Percentiles rank a stretch among this genome's conserved stretches.
Conservation (phyloP, 257 asterid species). For the Fraxinus americana region DNA sequence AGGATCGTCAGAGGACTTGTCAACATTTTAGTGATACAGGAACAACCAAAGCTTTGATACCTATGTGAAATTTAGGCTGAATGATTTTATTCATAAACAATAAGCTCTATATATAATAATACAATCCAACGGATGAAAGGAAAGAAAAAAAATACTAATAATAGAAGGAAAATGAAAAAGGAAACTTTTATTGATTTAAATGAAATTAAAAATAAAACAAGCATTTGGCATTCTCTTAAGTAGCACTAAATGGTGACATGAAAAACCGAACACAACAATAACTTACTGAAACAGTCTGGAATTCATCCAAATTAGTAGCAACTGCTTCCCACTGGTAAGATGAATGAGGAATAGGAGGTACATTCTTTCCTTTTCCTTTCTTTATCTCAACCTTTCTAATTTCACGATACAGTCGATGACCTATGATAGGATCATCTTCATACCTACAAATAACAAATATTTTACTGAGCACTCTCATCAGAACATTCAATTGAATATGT, state of each 20-base stretch:
- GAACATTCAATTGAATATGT: constrained; percentile 1
- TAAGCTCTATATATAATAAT: too few relatives aligned
- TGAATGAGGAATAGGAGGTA: constrained; percentile 74
- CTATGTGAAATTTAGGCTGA: too few relatives aligned
- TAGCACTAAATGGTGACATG: neutral
- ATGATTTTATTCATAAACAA: too few relatives aligned
- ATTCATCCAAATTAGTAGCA: constrained; percentile 90
- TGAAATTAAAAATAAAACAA: neutral
- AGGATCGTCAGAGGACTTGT: too few relatives aligned
- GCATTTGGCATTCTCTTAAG: neutral
- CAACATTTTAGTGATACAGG: too few relatives aligned
- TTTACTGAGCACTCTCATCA: neutral
- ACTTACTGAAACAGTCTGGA: constrained; percentile 87
- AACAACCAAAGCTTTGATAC: too few relatives aligned
- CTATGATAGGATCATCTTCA: constrained; percentile 86
- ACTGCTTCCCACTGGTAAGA: constrained; percentile 96
- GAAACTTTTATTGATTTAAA: neutral
- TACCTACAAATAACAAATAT: constrained; percentile 53
- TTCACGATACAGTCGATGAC: constrained; percentile 93
- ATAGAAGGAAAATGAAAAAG: too few relatives aligned
- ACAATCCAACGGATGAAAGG: too few relatives aligned
- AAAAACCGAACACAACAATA: constrained; percentile 15
- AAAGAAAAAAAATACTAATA: too few relatives aligned
- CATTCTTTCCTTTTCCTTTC: constrained; percentile 79
- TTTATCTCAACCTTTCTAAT: constrained; percentile 82